Evolutionary conservation across 345 rosid species (phyloP), one percentile per base, ranked within the genome.

Genomic region (Corchorus olitorius): DNA sequence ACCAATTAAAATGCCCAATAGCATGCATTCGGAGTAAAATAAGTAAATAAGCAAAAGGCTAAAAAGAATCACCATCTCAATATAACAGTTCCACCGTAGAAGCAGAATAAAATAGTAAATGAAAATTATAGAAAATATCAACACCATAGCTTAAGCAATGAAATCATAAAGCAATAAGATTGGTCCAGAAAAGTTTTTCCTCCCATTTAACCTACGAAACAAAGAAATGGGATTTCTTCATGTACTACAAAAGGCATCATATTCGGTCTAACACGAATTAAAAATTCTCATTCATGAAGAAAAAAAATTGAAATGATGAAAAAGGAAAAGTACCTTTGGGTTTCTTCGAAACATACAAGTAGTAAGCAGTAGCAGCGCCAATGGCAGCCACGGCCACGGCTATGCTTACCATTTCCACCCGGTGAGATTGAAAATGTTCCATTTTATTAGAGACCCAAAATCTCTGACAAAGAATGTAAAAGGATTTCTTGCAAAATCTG

Each of bases 351-450:
- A 78, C n/a, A 62, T 87, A 88, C 75, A 84, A 79, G 73, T 90
- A 88, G 71, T 88, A 87, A 50, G 94, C 90, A n/a, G 94, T 77
- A n/a, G 83, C 88, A 8, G 84, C 89, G 37, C 92, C 87, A 58
- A 88, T 54, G 80, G 91, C 88, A 15, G 84, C 80, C 37, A 86
- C 69, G 37, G 94, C 91, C 15, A 88, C 85, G 63, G 88, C 89
- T 13, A 90, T 70, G 83, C 87, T 84, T 35, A 88, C 59, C 84
- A 85, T 81, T 81, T 81, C 87, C 71, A 75, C 78, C 59, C 84
- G 66, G 70, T 83, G 93, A 27, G 88, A 76, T 54, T 81, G 86
- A 15, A 81, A 52, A 27, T 22, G 19, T 20, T 83, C 87, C 90
- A 85, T 88, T 41, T 66, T 50, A 43, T 65, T 56, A 46, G n/a